A percentile compares a stretch with the other conserved stretches of the same genome.
Evolutionary conservation across 495 filamentous ascomycete species (phyloP).

Genomic region (Penicillium crystallinum): DNA sequence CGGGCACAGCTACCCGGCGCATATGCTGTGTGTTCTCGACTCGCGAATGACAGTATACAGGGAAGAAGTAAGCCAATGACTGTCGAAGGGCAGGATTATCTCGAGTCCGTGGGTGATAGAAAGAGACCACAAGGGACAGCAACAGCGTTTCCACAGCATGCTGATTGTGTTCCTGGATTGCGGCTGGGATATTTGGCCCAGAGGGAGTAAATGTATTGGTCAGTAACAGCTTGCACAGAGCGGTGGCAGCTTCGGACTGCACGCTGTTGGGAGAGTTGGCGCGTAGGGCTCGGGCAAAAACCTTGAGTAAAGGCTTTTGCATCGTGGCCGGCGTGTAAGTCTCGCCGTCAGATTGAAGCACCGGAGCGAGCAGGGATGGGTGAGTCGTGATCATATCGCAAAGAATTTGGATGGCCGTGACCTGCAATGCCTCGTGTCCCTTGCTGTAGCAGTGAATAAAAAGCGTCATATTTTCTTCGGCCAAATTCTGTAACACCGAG

Average conservation of each 20-base stretch:
- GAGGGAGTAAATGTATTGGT: conserved; percentile 48
- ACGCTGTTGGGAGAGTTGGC: conserved; percentile 63
- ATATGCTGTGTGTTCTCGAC: conserved; percentile 75
- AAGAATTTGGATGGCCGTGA: conserved; percentile 86
- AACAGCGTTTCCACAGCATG: conserved; percentile 60
- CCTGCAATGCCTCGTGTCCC: conserved; percentile 83
- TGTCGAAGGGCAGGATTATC: conserved; percentile 85
- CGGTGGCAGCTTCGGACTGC: conserved; percentile 75
- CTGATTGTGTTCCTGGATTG: conserved; percentile 46
- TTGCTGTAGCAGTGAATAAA: conserved; percentile 96
- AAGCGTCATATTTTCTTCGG: conserved; percentile 85
- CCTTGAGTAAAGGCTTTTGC: conserved; percentile 63
- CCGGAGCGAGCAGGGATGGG: conserved; percentile 61
- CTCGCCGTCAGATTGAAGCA: conserved; percentile 38
- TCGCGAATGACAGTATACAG: conserved; percentile 85
- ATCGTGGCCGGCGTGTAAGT: conserved; percentile 38
- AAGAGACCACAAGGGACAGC: conserved; percentile 73
- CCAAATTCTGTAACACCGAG: conserved; percentile 53
- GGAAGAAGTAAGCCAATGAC: conserved; percentile 89
- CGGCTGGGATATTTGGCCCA: conserved; percentile 32
- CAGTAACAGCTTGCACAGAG: conserved; percentile 81
- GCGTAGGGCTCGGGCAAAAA: conserved; percentile 71
- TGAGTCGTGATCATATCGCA: conserved; percentile 88
- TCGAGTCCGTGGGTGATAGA: conserved; percentile 83
- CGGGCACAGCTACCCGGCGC: conserved; percentile 61